Evolutionary conservation across 2,329 filamentous ascomycete genomes (phyloP), one percentile per base, ranked within the genome.

Genomic region (Coniochaeta sp.): DNA sequence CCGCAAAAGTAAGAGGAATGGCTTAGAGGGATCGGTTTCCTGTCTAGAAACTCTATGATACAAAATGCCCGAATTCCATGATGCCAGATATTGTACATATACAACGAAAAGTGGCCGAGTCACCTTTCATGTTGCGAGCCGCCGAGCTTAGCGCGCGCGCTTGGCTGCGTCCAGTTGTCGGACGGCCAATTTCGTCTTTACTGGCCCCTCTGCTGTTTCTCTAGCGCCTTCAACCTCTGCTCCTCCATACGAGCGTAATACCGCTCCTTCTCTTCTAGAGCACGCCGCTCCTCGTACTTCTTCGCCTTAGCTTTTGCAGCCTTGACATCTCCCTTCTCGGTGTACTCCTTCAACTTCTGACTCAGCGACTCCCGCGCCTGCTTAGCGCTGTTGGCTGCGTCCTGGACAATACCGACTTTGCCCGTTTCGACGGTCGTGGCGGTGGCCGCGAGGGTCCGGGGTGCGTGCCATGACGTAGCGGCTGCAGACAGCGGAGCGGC

Each of bases 201-300:
- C 7, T 52, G 26, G 17, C 47, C 16, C 54, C n/a, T 36, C 17
- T 28, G 28, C 54, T 57, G 54, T 28, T 56, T 56, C 54, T 57
- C 54, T 8, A 38, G 8, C 3, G 54, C 54, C 34, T 38, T 57
- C 3, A 38, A 8, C 17, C 54, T 57, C 33, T 57, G 28, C 50
- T 59, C 58, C 36, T 61, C 60, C 22, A 36, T 16, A 9, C 60
- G 47, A 11, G 57, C 58, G n/a, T 47, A 59, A 28, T 57, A 61
- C 57, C 59, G 60, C 61, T 67, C 68, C 61, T 67, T 64, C 59
- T 70, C 67, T 58, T 70, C 66, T 6, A 69, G 63, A 6, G 63
- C 62, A 28, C 67, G 65, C 64, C 62, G 67, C 60, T 66, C 64
- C 62, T 72, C 67, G 62, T 72, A 72, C 33, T 70, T 67, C 31